A percentile compares a stretch with the other conserved stretches of the same genome.
These are phyloP conservation scores for Tricholoma furcatifolium DNA, from an alignment of 768 basidiomycete species.

Conservation along the genomic window DNA sequence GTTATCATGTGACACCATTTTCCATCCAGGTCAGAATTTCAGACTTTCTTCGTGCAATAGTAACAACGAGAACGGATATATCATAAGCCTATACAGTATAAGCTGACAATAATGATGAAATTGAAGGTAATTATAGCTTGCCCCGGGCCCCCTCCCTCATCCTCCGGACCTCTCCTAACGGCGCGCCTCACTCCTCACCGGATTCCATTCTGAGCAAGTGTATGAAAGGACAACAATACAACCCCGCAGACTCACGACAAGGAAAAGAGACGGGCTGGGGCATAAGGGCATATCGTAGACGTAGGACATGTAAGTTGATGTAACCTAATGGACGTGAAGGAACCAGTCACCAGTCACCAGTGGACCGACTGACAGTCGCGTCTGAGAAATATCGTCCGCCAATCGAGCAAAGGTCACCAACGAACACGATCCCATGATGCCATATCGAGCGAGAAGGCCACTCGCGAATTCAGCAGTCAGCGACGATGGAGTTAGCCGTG, in stretches of 20 bases:
- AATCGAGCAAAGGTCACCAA: constrained; percentile 11
- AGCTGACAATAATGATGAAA: too few relatives aligned
- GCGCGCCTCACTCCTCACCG: too few relatives aligned
- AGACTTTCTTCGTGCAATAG: too few relatives aligned
- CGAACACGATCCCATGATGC: constrained; percentile 5
- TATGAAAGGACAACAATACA: constrained; percentile 12
- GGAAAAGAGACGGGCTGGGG: constrained; percentile 16
- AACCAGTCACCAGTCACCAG: constrained; percentile 13
- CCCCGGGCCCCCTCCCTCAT: too few relatives aligned
- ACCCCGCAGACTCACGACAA: constrained; percentile 18
- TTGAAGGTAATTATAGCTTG: too few relatives aligned
- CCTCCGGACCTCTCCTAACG: too few relatives aligned
- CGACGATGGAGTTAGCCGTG: constrained; percentile 38
- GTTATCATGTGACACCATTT: too few relatives aligned
- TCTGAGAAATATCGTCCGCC: constrained; percentile 25
- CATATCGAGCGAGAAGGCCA: constrained; percentile 5
- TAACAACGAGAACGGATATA: too few relatives aligned
- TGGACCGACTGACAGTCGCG: constrained; percentile 20
- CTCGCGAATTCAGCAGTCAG: constrained; percentile 18
- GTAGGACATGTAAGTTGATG: constrained; percentile 20
- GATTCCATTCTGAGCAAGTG: constrained; percentile 11
- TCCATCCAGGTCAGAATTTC: too few relatives aligned
- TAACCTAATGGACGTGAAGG: constrained; percentile 14
- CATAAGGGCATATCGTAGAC: constrained; percentile 25
- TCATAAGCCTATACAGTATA: too few relatives aligned